A percentile compares a stretch with the other conserved stretches of the same genome.
These are phyloP conservation scores for Trichothecium sympodiale DNA, from an alignment of 2,329 filamentous ascomycete species.

Conservation along the genomic window DNA sequence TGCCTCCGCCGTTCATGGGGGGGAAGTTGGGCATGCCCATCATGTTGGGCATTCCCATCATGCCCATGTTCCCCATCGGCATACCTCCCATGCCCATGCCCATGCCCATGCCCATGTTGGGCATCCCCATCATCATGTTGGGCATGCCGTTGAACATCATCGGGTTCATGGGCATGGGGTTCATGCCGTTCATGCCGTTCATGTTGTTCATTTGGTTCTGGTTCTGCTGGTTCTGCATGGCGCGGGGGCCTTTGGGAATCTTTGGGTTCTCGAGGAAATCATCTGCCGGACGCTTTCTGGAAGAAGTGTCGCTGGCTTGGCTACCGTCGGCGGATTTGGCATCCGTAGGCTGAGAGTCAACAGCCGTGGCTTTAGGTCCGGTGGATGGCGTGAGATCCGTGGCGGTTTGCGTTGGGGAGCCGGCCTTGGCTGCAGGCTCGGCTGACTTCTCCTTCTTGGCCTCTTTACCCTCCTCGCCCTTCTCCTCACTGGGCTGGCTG, in stretches of 20 bases:
- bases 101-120: constrained; percentile 26
- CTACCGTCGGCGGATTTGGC: constrained; percentile 5
- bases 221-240: constrained; percentile 48
- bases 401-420: constrained; percentile 1
- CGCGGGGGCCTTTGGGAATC: constrained; percentile 54
- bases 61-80: constrained; percentile 12
- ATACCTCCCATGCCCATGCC: constrained; percentile 19
- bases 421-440: constrained; percentile 5
- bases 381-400: constrained; percentile 17
- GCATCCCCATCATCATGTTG: constrained; percentile 26
- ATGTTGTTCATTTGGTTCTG: constrained; percentile 33
- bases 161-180: constrained; percentile 23
- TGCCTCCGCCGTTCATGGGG: constrained; percentile 22
- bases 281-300: constrained; percentile 77
- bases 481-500: constrained; percentile 12
- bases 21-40: constrained; percentile 11
- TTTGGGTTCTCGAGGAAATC: constrained; percentile 54
- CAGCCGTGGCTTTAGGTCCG: constrained; percentile 5
- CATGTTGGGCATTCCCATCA: constrained; percentile 21
- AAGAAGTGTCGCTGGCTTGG: constrained; percentile 21
- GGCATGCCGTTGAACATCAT: constrained; percentile 26
- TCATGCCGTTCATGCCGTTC: constrained; percentile 31
- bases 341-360: background rate
- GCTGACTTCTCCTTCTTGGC: constrained; percentile 15
- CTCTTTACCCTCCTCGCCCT: constrained; percentile 33